These are phyloP conservation scores for Aureoboletus auriporus DNA, from an alignment of 768 basidiomycete species.

Conservation along the genomic window DNA sequence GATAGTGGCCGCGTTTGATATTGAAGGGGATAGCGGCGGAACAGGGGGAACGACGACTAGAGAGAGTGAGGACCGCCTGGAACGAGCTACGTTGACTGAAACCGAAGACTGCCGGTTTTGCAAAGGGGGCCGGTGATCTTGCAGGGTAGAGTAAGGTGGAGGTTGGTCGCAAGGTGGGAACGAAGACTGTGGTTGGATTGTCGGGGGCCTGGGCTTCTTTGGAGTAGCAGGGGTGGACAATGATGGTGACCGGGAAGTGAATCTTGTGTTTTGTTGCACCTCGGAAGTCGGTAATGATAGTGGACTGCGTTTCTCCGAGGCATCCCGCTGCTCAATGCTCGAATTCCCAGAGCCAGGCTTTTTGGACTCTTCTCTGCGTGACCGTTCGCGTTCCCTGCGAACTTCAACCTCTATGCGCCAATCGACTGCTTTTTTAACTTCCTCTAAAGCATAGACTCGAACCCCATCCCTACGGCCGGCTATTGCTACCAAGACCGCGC, in stretches of 20 bases:
- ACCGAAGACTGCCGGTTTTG: constrained; percentile 40
- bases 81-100: constrained; percentile 40
- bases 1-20: constrained; percentile 31
- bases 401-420: constrained; percentile 83
- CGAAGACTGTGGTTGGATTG: constrained; percentile 19
- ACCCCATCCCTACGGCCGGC: constrained; percentile 85
- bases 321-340: constrained; percentile 36
- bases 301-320: constrained; percentile 44
- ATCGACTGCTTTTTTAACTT: constrained; percentile 81
- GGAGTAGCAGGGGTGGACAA: constrained; percentile 12
- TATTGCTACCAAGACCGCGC: constrained; percentile 86
- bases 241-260: constrained; percentile 18
- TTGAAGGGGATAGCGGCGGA: constrained; percentile 33
- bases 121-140: constrained; percentile 31
- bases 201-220: constrained; percentile 26
- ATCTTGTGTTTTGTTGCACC: constrained; percentile 17
- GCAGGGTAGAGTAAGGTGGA: constrained; percentile 55
- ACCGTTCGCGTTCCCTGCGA: constrained; percentile 68
- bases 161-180: constrained; percentile 48
- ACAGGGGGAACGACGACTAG: constrained; percentile 49
- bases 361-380: constrained; percentile 64
- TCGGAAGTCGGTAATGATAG: constrained; percentile 43
- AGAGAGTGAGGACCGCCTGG: constrained; percentile 52
- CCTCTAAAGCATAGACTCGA: constrained; percentile 83
- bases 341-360: constrained; percentile 37